A percentile compares a stretch with the other conserved stretches of the same genome.
Conservation (phyloP, 768 basidiomycete genomes). For the Suillus tomentosus region DNA sequence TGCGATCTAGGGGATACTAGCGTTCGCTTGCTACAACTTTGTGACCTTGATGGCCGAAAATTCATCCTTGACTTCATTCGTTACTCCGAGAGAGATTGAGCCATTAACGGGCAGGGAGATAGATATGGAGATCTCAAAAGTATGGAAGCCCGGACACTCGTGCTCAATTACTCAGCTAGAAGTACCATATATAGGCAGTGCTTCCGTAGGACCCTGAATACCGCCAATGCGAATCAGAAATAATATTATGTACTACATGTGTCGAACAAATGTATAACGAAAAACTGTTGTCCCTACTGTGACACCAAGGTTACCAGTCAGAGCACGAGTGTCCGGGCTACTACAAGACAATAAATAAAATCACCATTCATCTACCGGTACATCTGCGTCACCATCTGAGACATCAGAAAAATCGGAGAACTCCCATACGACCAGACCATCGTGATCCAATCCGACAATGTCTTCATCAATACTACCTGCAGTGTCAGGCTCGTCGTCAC, state of each 20-base stretch:
- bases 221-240: background rate
- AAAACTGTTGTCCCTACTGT: too few relatives aligned
- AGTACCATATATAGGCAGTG: background rate
- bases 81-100: background rate
- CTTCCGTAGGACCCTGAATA: too few relatives aligned
- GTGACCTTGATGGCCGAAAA: background rate
- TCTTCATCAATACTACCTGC: background rate
- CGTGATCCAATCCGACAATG: slow-evolving; percentile 1
- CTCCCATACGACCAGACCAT: slow-evolving; percentile 2
- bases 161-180: too few relatives aligned
- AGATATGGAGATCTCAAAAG: background rate
- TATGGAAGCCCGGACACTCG: too few relatives aligned
- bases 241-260: background rate
- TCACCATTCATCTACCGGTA: too few relatives aligned
- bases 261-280: background rate
- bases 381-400: too few relatives aligned
- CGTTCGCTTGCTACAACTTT: background rate
- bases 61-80: background rate
- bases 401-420: background rate
- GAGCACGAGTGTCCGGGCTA: too few relatives aligned
- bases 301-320: too few relatives aligned
- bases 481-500: background rate
- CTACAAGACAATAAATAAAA: too few relatives aligned
- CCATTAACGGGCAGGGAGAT: background rate
- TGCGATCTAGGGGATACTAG: background rate